Evolutionary conservation across 805 yeast genomes (phyloP).

Genomic region (Myxozyma lipomycoides): DNA sequence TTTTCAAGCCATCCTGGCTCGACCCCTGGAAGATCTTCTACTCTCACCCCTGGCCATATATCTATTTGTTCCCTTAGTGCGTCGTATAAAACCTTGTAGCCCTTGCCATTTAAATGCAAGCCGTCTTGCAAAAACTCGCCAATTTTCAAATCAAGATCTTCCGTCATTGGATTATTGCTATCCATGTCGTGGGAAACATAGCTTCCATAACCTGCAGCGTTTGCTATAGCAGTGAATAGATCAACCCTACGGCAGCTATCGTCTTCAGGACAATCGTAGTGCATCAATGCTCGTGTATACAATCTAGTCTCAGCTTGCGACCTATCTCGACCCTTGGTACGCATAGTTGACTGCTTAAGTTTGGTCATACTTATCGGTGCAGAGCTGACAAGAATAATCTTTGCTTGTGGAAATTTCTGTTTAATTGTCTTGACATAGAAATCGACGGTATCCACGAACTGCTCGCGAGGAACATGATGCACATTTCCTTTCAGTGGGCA

Average conservation of each 20-base stretch:
- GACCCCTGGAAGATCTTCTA: constrained; percentile 26
- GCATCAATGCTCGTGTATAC: constrained; percentile 18
- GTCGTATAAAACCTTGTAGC: constrained; percentile 20
- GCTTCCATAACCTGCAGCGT: constrained; percentile 24
- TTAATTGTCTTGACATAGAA: constrained; percentile 5
- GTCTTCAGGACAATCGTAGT: constrained; percentile 3
- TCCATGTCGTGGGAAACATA: not conserved
- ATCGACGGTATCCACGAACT: constrained; percentile 3
- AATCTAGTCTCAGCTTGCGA: constrained; percentile 12
- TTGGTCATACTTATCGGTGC: constrained; percentile 19
- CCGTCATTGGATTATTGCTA: not conserved
- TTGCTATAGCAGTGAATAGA: constrained; percentile 19
- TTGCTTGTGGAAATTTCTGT: constrained; percentile 7
- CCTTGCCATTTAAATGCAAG: constrained; percentile 32
- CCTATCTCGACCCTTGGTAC: constrained; percentile 22
- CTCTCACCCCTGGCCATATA: constrained; percentile 9
- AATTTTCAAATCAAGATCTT: constrained; percentile 6
- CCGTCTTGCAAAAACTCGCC: constrained; percentile 18
- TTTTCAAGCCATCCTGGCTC: constrained; percentile 31
- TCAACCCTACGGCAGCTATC: constrained; percentile 5
- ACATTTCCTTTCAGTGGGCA: constrained; percentile 17
- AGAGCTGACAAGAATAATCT: constrained; percentile 17
- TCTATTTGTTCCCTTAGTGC: constrained; percentile 1
- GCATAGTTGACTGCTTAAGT: constrained; percentile 7
- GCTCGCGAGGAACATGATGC: constrained; percentile 17